A percentile compares a stretch with the other conserved stretches of the same genome.
phyloP scores from a whole-genome alignment of 2,329 filamentous ascomycete genomes.

The Knoxdaviesia proteae region DNA sequence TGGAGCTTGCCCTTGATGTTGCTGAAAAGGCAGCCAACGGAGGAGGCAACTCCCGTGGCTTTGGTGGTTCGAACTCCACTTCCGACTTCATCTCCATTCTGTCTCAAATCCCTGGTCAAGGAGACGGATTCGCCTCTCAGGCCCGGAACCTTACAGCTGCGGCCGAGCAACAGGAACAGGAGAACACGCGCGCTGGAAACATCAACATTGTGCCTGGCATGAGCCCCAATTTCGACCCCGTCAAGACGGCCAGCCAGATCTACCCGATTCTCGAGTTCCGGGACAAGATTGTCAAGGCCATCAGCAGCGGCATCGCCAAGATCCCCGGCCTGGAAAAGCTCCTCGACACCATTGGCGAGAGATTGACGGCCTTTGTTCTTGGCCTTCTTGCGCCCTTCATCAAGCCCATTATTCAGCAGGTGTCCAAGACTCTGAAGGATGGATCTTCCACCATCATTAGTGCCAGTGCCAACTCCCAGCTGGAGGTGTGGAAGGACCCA shows the following conservation, averaged over 20 bases:
- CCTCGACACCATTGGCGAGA: slow-evolving; percentile 89
- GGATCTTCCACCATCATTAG: slow-evolving; percentile 55
- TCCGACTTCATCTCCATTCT: slow-evolving; percentile 52
- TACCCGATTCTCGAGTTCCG: slow-evolving; percentile 90
- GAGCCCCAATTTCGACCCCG: slow-evolving; percentile 55
- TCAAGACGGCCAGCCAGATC: slow-evolving; percentile 59
- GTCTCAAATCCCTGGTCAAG: slow-evolving; percentile 51
- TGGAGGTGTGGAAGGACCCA: slow-evolving; percentile 62
- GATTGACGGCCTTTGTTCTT: slow-evolving; percentile 75
- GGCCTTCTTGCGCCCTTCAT: slow-evolving; percentile 82
- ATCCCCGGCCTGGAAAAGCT: slow-evolving; percentile 76
- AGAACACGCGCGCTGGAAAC: slow-evolving; percentile 26
- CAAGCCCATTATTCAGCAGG: slow-evolving; percentile 72
- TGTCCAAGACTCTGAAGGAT: slow-evolving; percentile 65
- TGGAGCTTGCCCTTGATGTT: slow-evolving; percentile 52
- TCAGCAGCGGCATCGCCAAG: slow-evolving; percentile 72
- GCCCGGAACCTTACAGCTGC: slow-evolving; percentile 39
- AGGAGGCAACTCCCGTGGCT: slow-evolving; percentile 8
- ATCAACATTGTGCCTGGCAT: slow-evolving; percentile 50
- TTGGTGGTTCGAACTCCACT: slow-evolving; percentile 14
- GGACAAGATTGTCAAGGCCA: slow-evolving; percentile 77
- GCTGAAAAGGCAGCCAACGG: slow-evolving; percentile 30
- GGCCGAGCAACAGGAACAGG: slow-evolving; percentile 42
- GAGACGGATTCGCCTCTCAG: slow-evolving; percentile 43
- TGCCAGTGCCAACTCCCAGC: slow-evolving; percentile 52